Conservation (phyloP, 768 basidiomycete species). For the Boletus rubropictus region DNA sequence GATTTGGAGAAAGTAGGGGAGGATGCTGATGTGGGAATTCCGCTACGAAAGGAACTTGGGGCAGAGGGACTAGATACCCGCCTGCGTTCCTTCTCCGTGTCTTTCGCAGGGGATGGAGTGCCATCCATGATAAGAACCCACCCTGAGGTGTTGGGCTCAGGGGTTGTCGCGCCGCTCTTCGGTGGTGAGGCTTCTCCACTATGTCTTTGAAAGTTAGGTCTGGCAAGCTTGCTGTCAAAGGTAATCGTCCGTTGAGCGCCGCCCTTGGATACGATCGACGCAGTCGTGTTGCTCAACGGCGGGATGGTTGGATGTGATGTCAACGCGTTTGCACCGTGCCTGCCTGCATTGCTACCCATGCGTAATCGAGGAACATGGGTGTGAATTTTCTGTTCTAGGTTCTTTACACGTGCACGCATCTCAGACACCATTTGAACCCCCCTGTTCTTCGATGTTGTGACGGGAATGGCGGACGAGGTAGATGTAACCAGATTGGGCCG, state of each 20-base stretch:
- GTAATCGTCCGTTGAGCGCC: conserved; percentile 14
- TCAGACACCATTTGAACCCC: conserved; percentile 92
- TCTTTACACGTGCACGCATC: conserved; percentile 80
- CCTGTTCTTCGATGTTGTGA: conserved; percentile 61
- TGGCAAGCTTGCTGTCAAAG: conserved; percentile 21
- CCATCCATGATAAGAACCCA: conserved; percentile 92
- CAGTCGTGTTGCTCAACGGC: conserved; percentile 35
- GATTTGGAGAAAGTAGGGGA: conserved; percentile 42
- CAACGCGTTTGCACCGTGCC: conserved; percentile 38
- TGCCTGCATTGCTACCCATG: conserved; percentile 69
- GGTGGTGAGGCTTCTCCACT: conserved; percentile 41
- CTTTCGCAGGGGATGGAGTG: conserved; percentile 63
- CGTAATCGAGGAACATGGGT: conserved; percentile 80
- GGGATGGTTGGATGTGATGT: conserved; percentile 31
- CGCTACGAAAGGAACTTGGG: conserved; percentile 47
- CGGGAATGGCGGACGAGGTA: conserved; percentile 31
- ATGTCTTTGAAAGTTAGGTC: conserved; percentile 33
- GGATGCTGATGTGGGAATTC: conserved; percentile 41
- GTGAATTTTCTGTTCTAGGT: conserved; percentile 81
- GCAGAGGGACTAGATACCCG: conserved; percentile 59
- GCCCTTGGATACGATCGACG: conserved; percentile 25
- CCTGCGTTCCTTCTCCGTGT: conserved; percentile 49
- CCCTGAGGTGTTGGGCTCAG: conserved; percentile 60
- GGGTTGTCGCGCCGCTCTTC: conserved; percentile 36
- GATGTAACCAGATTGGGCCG: conserved; percentile 38